A percentile compares a stretch with the other conserved stretches of the same genome.
Conservation (phyloP, 2,329 filamentous ascomycete genomes). For the Chaetomium strumarium region DNA sequence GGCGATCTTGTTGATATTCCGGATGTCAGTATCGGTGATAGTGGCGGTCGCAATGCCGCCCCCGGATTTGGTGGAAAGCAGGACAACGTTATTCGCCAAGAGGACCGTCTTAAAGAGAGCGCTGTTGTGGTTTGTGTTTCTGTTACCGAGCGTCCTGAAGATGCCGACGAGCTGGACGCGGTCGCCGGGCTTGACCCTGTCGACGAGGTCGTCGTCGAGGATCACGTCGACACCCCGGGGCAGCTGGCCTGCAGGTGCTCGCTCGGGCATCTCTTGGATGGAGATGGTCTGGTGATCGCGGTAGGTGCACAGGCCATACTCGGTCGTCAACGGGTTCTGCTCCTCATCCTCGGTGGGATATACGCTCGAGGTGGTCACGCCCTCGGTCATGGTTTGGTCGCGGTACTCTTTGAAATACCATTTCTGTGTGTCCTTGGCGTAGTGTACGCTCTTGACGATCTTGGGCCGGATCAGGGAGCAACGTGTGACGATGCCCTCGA, state of each 20-base stretch:
- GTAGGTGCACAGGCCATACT: slow-evolving; percentile 94
- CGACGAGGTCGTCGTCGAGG: slow-evolving; percentile 92
- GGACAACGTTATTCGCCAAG: slow-evolving; percentile 88
- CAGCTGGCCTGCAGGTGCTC: slow-evolving; percentile 89
- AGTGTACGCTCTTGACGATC: slow-evolving; percentile 97
- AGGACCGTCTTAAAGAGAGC: slow-evolving; percentile 93
- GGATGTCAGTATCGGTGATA: slow-evolving; percentile 94
- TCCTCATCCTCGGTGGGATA: slow-evolving; percentile 93
- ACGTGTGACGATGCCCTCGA: slow-evolving; percentile 96
- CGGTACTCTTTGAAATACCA: slow-evolving; percentile 88
- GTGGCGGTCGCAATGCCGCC: slow-evolving; percentile 86
- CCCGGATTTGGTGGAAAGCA: slow-evolving; percentile 92
- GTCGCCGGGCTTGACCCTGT: slow-evolving; percentile 91
- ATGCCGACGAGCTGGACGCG: slow-evolving; percentile 95
- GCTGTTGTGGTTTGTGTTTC: slow-evolving; percentile 84
- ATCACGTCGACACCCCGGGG: slow-evolving; percentile 95
- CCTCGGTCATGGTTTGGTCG: slow-evolving; percentile 96
- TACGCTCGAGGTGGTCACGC: slow-evolving; percentile 80
- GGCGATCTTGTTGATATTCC: slow-evolving; percentile 95
- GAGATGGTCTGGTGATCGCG: slow-evolving; percentile 96
- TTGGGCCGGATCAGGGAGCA: slow-evolving; percentile 94
- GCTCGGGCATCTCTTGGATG: slow-evolving; percentile 98
- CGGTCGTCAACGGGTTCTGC: slow-evolving; percentile 85
- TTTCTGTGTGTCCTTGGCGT: slow-evolving; percentile 77
- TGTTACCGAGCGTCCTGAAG: slow-evolving; percentile 88